A percentile compares a stretch with the other conserved stretches of the same genome.
phyloP scores from a whole-genome alignment of 345 rosid species.

The Eucalyptus pauciflora region DNA sequence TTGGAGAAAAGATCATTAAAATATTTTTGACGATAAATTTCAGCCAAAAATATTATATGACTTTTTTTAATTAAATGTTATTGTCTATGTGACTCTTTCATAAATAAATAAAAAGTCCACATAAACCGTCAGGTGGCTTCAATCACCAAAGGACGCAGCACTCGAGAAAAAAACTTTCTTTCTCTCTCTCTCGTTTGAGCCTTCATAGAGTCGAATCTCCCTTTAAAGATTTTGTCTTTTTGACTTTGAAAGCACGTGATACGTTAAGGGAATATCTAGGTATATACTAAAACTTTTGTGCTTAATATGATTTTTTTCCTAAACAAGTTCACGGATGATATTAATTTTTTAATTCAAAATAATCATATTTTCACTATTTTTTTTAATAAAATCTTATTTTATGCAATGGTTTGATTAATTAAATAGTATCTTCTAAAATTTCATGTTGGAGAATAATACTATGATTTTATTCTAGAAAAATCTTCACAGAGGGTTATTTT shows the following conservation, averaged over 20 bases:
- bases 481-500: neutral
- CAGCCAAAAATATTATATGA: no score
- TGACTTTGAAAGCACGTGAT: neutral
- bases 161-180: neutral
- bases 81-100: neutral
- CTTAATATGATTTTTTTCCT: neutral
- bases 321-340: neutral
- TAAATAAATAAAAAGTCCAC: no score
- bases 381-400: rapidly evolving
- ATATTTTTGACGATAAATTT: no score
- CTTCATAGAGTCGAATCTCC: neutral
- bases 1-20: no score
- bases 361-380: no score
- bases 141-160: neutral
- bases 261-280: neutral
- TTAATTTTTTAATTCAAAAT: no score
- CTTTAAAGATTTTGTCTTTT: neutral
- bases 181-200: neutral
- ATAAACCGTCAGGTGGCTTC: neutral
- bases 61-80: no score
- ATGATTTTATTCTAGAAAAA: neutral
- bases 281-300: no score
- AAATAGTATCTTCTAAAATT: no score
- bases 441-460: neutral
- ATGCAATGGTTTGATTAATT: neutral